phyloP scores from a whole-genome alignment of 805 yeast species.

The Peterozyma xylosa region DNA sequence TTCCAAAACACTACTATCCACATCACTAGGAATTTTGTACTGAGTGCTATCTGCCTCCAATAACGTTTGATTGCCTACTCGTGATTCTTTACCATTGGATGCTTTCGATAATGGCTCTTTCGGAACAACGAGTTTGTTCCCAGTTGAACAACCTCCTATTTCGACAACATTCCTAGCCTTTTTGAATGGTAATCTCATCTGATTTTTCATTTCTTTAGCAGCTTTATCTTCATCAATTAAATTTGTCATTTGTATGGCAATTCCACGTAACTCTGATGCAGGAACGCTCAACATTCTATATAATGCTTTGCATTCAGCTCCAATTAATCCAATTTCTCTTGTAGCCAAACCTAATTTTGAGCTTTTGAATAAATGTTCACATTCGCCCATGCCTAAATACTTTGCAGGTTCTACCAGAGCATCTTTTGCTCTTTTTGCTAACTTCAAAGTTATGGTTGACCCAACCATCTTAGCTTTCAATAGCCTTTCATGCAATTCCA shows the following conservation, averaged over 20 bases:
- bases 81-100: not conserved
- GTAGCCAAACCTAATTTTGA: slow-evolving; percentile 56
- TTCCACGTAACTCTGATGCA: slow-evolving; percentile 67
- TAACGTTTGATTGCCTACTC: not conserved
- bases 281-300: slow-evolving; percentile 51
- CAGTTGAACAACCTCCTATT: slow-evolving; percentile 1
- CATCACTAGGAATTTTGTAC: slow-evolving; percentile 19
- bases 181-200: slow-evolving; percentile 26
- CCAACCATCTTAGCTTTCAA: slow-evolving; percentile 39
- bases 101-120: not conserved
- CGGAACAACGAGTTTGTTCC: not conserved
- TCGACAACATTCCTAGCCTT: slow-evolving; percentile 10
- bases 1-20: slow-evolving; percentile 18
- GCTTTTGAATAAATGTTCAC: slow-evolving; percentile 57
- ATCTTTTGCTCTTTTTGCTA: slow-evolving; percentile 53
- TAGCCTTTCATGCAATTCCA: slow-evolving; percentile 53
- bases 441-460: slow-evolving; percentile 51
- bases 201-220: slow-evolving; percentile 17
- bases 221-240: slow-evolving; percentile 30
- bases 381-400: slow-evolving; percentile 76
- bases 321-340: slow-evolving; percentile 50
- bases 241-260: slow-evolving; percentile 63
- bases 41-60: not conserved
- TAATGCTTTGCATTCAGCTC: slow-evolving; percentile 50
- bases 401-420: slow-evolving; percentile 78